Conservation (phyloP, 1,284 basidiomycete species). For the Takashimella tepidaria region DNA sequence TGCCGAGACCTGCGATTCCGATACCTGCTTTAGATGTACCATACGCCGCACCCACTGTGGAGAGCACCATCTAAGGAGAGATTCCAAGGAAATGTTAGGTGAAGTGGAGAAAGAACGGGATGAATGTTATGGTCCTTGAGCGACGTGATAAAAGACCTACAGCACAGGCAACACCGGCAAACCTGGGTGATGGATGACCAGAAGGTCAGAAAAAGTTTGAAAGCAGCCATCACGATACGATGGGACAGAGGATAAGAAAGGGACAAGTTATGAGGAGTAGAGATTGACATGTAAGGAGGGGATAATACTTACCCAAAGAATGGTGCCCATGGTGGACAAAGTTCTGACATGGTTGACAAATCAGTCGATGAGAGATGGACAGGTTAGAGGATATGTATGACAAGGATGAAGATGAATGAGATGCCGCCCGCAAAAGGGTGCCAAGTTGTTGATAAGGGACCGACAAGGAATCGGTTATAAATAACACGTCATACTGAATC, state of each 20-base stretch:
- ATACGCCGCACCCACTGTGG: conserved; percentile 85
- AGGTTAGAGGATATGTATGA: no score
- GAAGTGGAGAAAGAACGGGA: background rate
- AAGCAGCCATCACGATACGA: background rate
- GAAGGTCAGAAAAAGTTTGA: background rate
- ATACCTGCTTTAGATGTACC: conserved; percentile 97
- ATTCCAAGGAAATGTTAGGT: background rate
- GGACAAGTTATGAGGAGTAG: background rate
- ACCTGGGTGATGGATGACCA: conserved; percentile 31
- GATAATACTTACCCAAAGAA: conserved; percentile 47
- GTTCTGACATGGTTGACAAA: conserved; percentile 35
- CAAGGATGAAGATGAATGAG: no score
- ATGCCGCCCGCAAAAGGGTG: no score
- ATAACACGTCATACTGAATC: no score
- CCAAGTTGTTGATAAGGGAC: no score
- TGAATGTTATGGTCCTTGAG: no score
- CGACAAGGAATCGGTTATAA: no score
- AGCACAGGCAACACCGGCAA: conserved; percentile 41
- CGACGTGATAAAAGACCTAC: conserved; percentile 30
- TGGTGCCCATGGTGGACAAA: conserved; percentile 47
- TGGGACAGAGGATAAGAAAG: background rate
- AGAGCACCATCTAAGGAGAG: conserved; percentile 42
- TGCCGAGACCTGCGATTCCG: conserved; percentile 92
- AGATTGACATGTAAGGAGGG: background rate
- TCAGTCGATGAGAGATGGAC: no score